Conservation (phyloP, 1,139 yeast species). For the Scheffersomyces lignicola region DNA sequence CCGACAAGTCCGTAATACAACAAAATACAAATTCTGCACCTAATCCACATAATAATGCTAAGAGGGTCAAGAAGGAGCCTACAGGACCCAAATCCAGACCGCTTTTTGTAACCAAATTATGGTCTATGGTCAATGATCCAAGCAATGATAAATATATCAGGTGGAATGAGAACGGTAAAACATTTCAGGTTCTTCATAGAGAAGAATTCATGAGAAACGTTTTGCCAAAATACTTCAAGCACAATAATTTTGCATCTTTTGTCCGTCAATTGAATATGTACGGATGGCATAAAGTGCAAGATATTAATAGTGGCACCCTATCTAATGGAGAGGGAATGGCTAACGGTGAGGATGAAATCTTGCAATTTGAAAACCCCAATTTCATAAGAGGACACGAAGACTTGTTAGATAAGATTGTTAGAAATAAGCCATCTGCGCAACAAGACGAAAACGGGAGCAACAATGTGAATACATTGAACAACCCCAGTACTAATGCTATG, state of each 20-base stretch:
- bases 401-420: slow-evolving; percentile 68
- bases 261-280: slow-evolving; percentile 96
- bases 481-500: slow-evolving; percentile 4
- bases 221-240: slow-evolving; percentile 89
- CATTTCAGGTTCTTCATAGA: slow-evolving; percentile 80
- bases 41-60: slow-evolving; percentile 10
- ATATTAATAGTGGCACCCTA: slow-evolving; percentile 66
- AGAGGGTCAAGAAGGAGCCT: slow-evolving; percentile 31
- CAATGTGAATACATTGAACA: slow-evolving; percentile 18
- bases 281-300: slow-evolving; percentile 96
- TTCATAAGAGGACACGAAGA: slow-evolving; percentile 72
- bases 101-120: slow-evolving; percentile 86
- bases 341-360: slow-evolving; percentile 54
- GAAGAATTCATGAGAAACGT: slow-evolving; percentile 84
- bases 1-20: slow-evolving; percentile 5
- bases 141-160: slow-evolving; percentile 66
- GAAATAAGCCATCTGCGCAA: slow-evolving; percentile 40
- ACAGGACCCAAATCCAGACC: slow-evolving; percentile 55
- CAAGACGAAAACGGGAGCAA: slow-evolving; percentile 33
- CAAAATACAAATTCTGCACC: not conserved
- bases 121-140: slow-evolving; percentile 93
- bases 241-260: slow-evolving; percentile 89
- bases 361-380: slow-evolving; percentile 84
- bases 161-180: slow-evolving; percentile 85
- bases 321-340: slow-evolving; percentile 22